These are phyloP conservation scores for Nicotiana obtusifolia DNA, from an alignment of 257 asterid genomes.

Conservation along the genomic window DNA sequence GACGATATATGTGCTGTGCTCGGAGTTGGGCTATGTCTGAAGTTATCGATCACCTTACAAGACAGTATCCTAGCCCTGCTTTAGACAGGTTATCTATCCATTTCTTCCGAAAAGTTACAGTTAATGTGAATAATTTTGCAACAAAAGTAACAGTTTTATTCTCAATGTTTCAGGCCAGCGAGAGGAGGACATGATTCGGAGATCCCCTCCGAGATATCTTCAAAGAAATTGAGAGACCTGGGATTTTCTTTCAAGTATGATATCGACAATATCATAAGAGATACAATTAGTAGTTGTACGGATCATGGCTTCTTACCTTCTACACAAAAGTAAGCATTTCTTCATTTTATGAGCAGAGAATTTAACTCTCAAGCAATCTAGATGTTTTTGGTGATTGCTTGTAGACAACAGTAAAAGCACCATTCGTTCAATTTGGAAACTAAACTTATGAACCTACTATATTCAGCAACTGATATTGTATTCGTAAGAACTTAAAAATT, in stretches of 20 bases:
- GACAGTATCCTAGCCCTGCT: conserved; percentile 32
- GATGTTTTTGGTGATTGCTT: background rate
- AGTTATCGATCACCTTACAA: conserved; percentile 34
- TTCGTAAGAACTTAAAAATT: background rate
- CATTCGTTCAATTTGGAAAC: too few species aligned
- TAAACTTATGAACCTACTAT: background rate
- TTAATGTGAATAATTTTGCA: background rate
- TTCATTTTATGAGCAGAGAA: background rate
- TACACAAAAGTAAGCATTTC: conserved; percentile 3
- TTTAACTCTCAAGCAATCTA: background rate
- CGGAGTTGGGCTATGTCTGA: conserved; percentile 40
- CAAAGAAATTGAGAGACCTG: conserved; percentile 55
- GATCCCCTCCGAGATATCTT: conserved; percentile 49
- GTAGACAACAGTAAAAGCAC: background rate
- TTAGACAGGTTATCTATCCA: conserved; percentile 37
- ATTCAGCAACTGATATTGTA: background rate
- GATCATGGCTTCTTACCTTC: conserved; percentile 39
- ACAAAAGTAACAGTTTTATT: background rate
- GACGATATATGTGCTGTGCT: conserved; percentile 60
- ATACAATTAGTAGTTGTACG: conserved; percentile 39
- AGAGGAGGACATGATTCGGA: conserved; percentile 21
- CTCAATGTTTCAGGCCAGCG: conserved; percentile 21
- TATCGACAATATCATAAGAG: conserved; percentile 45
- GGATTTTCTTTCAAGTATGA: conserved; percentile 59
- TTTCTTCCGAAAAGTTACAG: background rate